Evolutionary conservation across 2,329 filamentous ascomycete genomes (phyloP).

Genomic region (Ceratocystis huliohia): DNA sequence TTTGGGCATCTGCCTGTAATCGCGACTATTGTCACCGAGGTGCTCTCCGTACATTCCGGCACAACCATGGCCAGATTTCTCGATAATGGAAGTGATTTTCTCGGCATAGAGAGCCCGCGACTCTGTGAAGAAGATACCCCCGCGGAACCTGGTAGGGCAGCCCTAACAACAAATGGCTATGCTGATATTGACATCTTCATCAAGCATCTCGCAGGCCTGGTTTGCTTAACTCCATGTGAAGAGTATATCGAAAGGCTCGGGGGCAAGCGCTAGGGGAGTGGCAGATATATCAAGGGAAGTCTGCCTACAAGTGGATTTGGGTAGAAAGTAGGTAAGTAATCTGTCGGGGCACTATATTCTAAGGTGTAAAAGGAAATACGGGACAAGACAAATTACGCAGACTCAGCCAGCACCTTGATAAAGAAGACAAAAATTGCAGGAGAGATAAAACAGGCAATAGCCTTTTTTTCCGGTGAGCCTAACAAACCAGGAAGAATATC

Average conservation of each 20-base stretch:
- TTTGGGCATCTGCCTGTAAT: constrained; percentile 55
- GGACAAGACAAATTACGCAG: too few relatives aligned
- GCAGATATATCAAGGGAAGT: constrained; percentile 35
- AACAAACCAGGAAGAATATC: neutral
- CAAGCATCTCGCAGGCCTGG: constrained; percentile 31
- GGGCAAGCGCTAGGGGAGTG: constrained; percentile 41
- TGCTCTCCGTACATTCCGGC: constrained; percentile 54
- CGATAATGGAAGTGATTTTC: constrained; percentile 51
- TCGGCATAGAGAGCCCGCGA: constrained; percentile 47
- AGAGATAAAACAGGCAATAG: neutral
- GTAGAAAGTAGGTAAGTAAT: too few relatives aligned
- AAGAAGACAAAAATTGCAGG: neutral
- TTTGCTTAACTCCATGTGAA: constrained; percentile 38
- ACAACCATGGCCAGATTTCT: constrained; percentile 51
- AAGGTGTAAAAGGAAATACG: too few relatives aligned
- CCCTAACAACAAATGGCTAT: constrained; percentile 67
- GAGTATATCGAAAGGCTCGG: constrained; percentile 31
- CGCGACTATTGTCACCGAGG: constrained; percentile 51
- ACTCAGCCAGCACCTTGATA: neutral
- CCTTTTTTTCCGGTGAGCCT: too few relatives aligned
- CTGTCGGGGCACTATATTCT: too few relatives aligned
- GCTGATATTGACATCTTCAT: constrained; percentile 45
- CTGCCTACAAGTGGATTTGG: too few relatives aligned
- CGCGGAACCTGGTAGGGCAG: constrained; percentile 49
- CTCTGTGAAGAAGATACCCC: constrained; percentile 38